Conservation (phyloP, 352 stramenopile genomes). For the Phytophthora sp. region DNA sequence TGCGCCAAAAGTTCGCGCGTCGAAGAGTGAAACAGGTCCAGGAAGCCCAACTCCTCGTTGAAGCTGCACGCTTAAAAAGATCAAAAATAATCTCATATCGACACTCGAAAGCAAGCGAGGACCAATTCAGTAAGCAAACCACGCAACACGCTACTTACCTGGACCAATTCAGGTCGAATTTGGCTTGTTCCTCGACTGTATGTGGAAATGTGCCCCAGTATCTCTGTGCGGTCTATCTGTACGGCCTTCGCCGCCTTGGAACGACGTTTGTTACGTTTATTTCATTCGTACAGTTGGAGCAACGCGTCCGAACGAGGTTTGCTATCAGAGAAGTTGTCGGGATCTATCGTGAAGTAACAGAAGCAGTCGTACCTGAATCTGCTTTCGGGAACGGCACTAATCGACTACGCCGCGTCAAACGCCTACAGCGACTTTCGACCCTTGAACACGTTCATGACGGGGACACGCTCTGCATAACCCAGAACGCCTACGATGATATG, state of each 20-base stretch:
- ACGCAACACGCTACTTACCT: slow-evolving; percentile 32
- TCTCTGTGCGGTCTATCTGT: slow-evolving; percentile 64
- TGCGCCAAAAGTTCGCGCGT: slow-evolving; percentile 54
- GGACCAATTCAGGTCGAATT: slow-evolving; percentile 30
- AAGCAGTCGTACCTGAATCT: slow-evolving; percentile 9
- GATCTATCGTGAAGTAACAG: slow-evolving; percentile 56
- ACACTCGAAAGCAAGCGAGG: slow-evolving; percentile 2
- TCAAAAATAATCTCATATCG: not conserved
- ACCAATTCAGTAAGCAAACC: not conserved
- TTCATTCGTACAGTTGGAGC: slow-evolving; percentile 51
- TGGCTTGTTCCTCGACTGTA: not conserved
- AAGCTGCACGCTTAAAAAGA: slow-evolving; percentile 34
- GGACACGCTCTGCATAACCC: slow-evolving; percentile 65
- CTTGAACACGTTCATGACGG: slow-evolving; percentile 57
- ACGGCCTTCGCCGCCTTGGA: slow-evolving; percentile 42
- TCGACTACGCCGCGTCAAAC: slow-evolving; percentile 13
- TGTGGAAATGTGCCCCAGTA: slow-evolving; percentile 19
- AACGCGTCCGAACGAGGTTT: slow-evolving; percentile 40
- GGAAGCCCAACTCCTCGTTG: slow-evolving; percentile 27
- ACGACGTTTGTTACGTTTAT: slow-evolving; percentile 61
- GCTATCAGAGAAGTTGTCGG: slow-evolving; percentile 33
- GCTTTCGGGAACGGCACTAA: not conserved
- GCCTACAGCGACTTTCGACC: slow-evolving; percentile 44
- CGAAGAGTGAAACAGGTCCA: slow-evolving; percentile 29
- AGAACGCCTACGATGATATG: slow-evolving; percentile 73